These are phyloP conservation scores for Thermothielavioides terrestris DNA, from an alignment of 495 filamentous ascomycete species.

Conservation along the genomic window DNA sequence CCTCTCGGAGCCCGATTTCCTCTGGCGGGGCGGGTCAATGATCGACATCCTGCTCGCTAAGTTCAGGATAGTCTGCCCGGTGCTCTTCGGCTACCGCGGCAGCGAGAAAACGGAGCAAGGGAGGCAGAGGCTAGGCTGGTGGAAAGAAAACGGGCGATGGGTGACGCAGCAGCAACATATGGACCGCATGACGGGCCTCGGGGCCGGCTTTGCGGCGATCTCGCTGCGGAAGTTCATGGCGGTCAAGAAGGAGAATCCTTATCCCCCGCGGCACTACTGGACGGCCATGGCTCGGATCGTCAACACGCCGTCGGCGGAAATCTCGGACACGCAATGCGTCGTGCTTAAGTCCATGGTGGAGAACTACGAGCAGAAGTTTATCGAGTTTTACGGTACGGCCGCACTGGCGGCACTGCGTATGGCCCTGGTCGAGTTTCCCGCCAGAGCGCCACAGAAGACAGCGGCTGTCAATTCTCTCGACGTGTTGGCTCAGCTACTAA, in stretches of 20 bases:
- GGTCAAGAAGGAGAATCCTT: conserved; percentile 59
- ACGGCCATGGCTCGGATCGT: conserved; percentile 58
- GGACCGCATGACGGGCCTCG: conserved; percentile 77
- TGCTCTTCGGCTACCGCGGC: conserved; percentile 77
- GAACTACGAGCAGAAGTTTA: conserved; percentile 58
- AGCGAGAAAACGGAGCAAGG: conserved; percentile 65
- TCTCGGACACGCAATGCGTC: conserved; percentile 69
- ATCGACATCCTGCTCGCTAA: conserved; percentile 88
- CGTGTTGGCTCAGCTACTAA: conserved; percentile 51
- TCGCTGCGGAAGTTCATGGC: conserved; percentile 71
- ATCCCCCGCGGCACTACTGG: conserved; percentile 78
- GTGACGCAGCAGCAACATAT: conserved; percentile 59
- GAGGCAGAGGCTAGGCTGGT: conserved; percentile 66
- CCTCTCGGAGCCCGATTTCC: conserved; percentile 58
- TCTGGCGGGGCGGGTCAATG: conserved; percentile 61
- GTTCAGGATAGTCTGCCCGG: conserved; percentile 69
- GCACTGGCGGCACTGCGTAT: conserved; percentile 55
- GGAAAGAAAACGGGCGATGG: conserved; percentile 47
- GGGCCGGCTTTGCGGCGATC: conserved; percentile 73
- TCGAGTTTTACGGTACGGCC: conserved; percentile 66
- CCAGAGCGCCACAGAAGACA: conserved; percentile 37
- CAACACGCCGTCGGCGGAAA: conserved; percentile 55
- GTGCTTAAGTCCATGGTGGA: conserved; percentile 72
- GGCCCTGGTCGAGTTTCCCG: conserved; percentile 61
- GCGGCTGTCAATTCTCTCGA: conserved; percentile 50